Conservation (phyloP, 305 asterid genomes). For the Fraxinus ornus region DNA sequence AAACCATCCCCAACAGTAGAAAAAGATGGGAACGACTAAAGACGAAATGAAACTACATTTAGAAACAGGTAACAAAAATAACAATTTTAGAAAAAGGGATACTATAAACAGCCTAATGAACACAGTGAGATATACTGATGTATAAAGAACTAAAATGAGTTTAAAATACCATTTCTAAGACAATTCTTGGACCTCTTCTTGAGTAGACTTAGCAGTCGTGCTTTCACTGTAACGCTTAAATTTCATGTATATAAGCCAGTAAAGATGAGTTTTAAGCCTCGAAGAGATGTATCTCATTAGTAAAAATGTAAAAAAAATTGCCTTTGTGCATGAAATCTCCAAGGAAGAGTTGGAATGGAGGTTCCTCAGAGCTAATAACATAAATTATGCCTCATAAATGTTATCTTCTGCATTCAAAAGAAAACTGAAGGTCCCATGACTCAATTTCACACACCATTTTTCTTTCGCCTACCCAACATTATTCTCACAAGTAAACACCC, state of each 20-base stretch:
- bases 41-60: background rate
- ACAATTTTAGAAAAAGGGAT: background rate
- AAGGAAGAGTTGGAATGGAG: background rate
- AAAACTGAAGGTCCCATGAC: background rate
- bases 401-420: background rate
- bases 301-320: background rate
- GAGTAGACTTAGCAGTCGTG: background rate
- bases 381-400: background rate
- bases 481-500: background rate
- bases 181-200: background rate
- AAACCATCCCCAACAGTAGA: background rate
- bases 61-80: background rate
- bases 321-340: background rate
- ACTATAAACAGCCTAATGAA: background rate
- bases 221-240: background rate
- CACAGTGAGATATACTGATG: background rate
- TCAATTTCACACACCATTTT: background rate
- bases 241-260: background rate
- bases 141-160: background rate
- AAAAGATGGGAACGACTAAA: background rate
- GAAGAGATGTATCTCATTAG: background rate
- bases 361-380: background rate
- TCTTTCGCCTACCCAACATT: background rate
- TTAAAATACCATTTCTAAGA: background rate
- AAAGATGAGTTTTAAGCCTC: background rate